Conservation (phyloP, 306 rosid genomes). For the Casuarina equisetifolia region DNA sequence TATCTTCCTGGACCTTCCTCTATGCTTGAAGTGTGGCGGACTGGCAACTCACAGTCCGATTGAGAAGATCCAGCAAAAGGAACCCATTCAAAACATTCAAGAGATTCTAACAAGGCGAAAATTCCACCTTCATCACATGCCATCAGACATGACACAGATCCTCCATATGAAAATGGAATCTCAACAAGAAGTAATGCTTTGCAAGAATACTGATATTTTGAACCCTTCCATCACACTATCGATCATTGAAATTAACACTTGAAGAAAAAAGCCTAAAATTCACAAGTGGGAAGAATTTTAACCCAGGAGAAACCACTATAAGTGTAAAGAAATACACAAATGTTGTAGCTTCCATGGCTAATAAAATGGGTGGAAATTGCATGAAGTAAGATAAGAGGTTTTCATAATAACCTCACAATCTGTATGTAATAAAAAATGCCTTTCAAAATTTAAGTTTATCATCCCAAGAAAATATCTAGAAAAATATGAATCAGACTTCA, state of each 20-base stretch:
- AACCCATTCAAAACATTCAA: background rate
- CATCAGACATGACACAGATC: background rate
- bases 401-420: too few relatives aligned
- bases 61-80: background rate
- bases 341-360: too few relatives aligned
- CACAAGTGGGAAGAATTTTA: background rate
- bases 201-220: background rate
- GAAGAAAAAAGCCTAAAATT: background rate
- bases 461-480: background rate
- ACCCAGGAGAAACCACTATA: background rate
- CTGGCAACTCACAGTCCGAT: constrained; percentile 5
- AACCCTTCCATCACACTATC: background rate
- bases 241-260: background rate
- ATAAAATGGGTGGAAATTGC: too few relatives aligned
- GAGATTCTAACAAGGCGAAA: background rate
- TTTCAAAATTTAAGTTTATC: too few relatives aligned
- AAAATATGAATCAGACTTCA: background rate
- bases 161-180: background rate
- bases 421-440: too few relatives aligned
- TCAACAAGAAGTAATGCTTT: background rate
- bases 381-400: too few relatives aligned
- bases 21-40: constrained; percentile 4
- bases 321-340: background rate
- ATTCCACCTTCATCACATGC: background rate
- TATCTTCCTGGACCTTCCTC: constrained; percentile 10